These are phyloP conservation scores for Albatrellus ellisii DNA, from an alignment of 768 basidiomycete species.

Conservation along the genomic window DNA sequence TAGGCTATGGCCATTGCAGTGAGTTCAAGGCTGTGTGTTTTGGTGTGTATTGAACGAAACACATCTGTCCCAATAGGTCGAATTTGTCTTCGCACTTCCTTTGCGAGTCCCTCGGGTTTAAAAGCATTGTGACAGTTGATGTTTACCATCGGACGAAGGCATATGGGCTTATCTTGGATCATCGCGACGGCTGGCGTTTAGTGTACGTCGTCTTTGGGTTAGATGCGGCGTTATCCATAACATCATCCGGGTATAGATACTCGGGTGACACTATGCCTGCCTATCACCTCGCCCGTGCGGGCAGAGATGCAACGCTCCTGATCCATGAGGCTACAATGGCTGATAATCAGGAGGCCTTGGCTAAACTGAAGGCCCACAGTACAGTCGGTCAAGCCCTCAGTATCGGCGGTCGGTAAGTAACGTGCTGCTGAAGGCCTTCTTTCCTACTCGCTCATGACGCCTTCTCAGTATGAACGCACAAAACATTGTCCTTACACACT, in stretches of 20 bases:
- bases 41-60: not conserved
- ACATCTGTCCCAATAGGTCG: conserved; percentile 3
- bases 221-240: not conserved
- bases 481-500: conserved; percentile 86
- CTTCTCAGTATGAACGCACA: conserved; percentile 65
- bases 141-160: conserved; percentile 13
- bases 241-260: conserved; percentile 44
- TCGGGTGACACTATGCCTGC: conserved; percentile 87
- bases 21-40: not conserved
- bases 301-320: conserved; percentile 57
- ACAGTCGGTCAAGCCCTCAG: conserved; percentile 83
- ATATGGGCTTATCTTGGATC: conserved; percentile 9
- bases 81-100: conserved; percentile 8
- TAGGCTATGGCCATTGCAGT: conserved; percentile 5
- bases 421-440: conserved; percentile 5
- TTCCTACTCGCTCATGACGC: not conserved
- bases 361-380: conserved; percentile 68
- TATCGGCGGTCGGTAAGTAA: conserved; percentile 51
- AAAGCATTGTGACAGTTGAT: conserved; percentile 6
- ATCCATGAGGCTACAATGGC: conserved; percentile 95
- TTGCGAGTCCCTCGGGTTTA: conserved; percentile 9
- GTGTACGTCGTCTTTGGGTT: conserved; percentile 3
- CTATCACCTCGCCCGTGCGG: conserved; percentile 49
- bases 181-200: conserved; percentile 12
- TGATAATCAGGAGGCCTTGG: conserved; percentile 68